Conservation (phyloP, 2,329 filamentous ascomycete genomes). For the Paecilomyces sp. region DNA sequence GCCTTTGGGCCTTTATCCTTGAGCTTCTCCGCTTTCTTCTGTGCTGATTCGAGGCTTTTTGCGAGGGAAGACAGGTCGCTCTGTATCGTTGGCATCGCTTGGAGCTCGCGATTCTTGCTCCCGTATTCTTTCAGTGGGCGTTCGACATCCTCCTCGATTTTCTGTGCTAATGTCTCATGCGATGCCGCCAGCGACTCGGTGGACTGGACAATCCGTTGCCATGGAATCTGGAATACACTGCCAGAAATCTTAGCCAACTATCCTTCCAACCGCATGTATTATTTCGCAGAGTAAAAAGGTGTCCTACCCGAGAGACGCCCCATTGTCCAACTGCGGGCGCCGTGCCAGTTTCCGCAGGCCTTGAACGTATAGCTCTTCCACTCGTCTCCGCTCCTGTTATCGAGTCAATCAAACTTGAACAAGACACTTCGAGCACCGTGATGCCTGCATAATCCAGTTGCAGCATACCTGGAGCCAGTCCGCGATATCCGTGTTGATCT, state of each 20-base stretch:
- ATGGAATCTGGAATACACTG: slow-evolving; percentile 84
- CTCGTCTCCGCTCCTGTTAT: slow-evolving; percentile 74
- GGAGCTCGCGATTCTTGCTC: slow-evolving; percentile 64
- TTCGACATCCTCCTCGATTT: slow-evolving; percentile 86
- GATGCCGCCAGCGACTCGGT: slow-evolving; percentile 75
- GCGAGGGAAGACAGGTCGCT: slow-evolving; percentile 73
- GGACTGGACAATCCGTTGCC: slow-evolving; percentile 77
- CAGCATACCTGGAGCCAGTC: slow-evolving; percentile 85
- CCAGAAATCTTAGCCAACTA: slow-evolving; percentile 5
- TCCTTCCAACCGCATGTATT: neutral
- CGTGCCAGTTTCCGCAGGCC: slow-evolving; percentile 73
- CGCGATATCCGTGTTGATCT: slow-evolving; percentile 82
- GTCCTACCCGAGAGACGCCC: slow-evolving; percentile 78
- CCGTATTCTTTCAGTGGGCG: slow-evolving; percentile 70
- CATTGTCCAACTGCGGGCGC: slow-evolving; percentile 65
- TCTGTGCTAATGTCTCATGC: slow-evolving; percentile 71
- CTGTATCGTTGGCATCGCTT: slow-evolving; percentile 73
- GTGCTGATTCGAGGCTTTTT: slow-evolving; percentile 75
- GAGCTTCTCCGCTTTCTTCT: slow-evolving; percentile 79
- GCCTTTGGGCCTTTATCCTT: slow-evolving; percentile 67
- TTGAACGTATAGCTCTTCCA: slow-evolving; percentile 84
- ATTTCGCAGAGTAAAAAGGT: neutral
- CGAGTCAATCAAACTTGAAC: neutral
- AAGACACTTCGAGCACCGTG: neutral
- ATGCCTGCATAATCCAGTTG: neutral